Evolutionary conservation across 116 monocot genomes (phyloP).

Genomic region (Iris pallida): DNA sequence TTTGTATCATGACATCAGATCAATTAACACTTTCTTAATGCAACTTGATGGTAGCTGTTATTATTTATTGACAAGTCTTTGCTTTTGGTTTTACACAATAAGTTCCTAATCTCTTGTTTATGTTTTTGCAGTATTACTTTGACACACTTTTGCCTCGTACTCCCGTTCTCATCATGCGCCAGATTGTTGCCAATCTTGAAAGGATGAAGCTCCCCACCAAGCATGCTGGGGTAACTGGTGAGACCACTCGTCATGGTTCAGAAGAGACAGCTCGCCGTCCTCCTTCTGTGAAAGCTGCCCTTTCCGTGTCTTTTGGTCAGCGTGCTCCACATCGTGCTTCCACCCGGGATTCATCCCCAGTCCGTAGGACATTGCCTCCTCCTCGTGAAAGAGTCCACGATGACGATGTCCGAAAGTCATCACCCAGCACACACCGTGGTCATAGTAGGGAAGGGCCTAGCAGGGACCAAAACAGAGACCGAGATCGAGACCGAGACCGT

Average conservation of each 20-base stretch:
- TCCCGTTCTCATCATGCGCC: slow-evolving; percentile 77
- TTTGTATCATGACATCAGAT: no score
- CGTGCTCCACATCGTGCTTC: slow-evolving; percentile 95
- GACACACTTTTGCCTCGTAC: slow-evolving; percentile 86
- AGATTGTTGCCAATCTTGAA: slow-evolving; percentile 57
- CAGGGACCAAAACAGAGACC: slow-evolving; percentile 17
- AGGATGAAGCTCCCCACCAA: slow-evolving; percentile 76
- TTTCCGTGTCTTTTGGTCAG: slow-evolving; percentile 92
- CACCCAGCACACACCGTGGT: slow-evolving; percentile 18
- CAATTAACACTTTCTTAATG: no score
- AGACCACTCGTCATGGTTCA: slow-evolving; percentile 64
- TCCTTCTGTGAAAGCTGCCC: slow-evolving; percentile 86
- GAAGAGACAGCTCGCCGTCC: slow-evolving; percentile 83
- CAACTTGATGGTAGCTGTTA: no score
- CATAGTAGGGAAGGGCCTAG: slow-evolving; percentile 19
- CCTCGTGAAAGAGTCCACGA: slow-evolving; percentile 24
- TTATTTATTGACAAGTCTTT: no score
- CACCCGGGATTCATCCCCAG: slow-evolving; percentile 81
- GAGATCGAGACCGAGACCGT: slow-evolving; percentile 22
- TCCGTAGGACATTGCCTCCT: slow-evolving; percentile 49
- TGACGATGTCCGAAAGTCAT: slow-evolving; percentile 23
- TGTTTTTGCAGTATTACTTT: slow-evolving; percentile 83
- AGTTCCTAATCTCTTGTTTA: not conserved
- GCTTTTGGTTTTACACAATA: no score
- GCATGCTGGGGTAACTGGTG: slow-evolving; percentile 70